These are phyloP conservation scores for Senna tora DNA, from an alignment of 306 rosid genomes.

Conservation along the genomic window DNA sequence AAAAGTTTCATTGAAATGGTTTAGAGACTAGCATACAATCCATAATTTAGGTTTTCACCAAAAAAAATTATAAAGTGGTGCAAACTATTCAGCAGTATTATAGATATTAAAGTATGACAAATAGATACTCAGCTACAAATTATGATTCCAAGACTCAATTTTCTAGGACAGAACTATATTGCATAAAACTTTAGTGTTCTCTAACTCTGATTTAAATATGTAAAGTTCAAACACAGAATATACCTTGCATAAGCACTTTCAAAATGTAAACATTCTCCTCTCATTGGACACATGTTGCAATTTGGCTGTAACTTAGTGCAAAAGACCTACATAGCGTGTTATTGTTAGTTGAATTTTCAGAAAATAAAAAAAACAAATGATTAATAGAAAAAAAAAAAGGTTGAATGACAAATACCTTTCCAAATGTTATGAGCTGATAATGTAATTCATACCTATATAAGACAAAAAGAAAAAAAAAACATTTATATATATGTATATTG, in stretches of 20 bases:
- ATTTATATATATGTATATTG: neutral
- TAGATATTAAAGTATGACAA: no score
- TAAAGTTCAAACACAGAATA: neutral
- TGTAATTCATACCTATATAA: conserved; percentile 70
- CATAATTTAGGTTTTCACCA: neutral
- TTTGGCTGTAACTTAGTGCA: conserved; percentile 69
- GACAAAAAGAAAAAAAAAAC: neutral
- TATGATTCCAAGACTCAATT: neutral
- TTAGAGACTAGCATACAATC: conserved; percentile 20
- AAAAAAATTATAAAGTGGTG: no score
- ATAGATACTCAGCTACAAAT: neutral
- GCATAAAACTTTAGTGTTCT: neutral
- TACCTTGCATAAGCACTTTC: conserved; percentile 67
- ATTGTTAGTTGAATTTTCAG: conserved; percentile 4
- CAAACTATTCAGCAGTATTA: neutral
- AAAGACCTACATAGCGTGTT: conserved; percentile 51
- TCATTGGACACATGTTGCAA: conserved; percentile 79
- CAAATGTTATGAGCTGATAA: conserved; percentile 81
- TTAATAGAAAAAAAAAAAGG: neutral
- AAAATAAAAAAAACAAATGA: neutral
- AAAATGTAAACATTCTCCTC: conserved; percentile 53
- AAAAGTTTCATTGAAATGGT: conserved; percentile 25
- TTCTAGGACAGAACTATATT: neutral
- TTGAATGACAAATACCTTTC: conserved; percentile 56
- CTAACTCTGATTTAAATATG: neutral